Percentiles rank a stretch among this genome's conserved stretches.
phyloP scores from a whole-genome alignment of 2,329 filamentous ascomycete species.

The Pseudocercospora fuligena region DNA sequence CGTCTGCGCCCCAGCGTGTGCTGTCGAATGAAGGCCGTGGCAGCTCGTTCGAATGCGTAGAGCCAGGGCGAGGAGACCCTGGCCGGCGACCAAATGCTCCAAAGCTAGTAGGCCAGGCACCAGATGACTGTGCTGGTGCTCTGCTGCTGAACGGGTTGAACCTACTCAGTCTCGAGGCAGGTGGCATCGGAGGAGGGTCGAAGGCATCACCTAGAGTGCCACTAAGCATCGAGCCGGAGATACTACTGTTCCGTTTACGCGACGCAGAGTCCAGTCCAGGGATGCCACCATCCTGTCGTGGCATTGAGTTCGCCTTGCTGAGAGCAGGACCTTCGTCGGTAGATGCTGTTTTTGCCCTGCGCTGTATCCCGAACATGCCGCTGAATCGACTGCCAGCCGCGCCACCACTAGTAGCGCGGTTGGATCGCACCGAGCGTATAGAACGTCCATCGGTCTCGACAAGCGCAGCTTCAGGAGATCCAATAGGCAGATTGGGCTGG shows the following conservation, averaged over 20 bases:
- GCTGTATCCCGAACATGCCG: constrained; percentile 59
- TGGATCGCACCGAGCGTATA: constrained; percentile 56
- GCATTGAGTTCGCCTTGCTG: constrained; percentile 70
- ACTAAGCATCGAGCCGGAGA: constrained; percentile 54
- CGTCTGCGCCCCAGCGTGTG: constrained; percentile 51
- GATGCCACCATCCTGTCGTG: constrained; percentile 56
- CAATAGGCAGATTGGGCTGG: constrained; percentile 49
- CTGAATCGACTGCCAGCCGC: constrained; percentile 57
- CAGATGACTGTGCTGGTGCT: background rate
- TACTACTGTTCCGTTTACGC: constrained; percentile 58
- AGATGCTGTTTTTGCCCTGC: constrained; percentile 64
- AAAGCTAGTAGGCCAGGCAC: constrained; percentile 49
- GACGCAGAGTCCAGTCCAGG: constrained; percentile 38
- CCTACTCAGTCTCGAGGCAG: constrained; percentile 31
- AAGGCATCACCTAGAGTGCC: constrained; percentile 41
- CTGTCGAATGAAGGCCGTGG: constrained; percentile 80
- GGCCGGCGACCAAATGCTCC: constrained; percentile 39
- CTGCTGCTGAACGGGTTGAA: constrained; percentile 8
- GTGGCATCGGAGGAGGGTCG: constrained; percentile 26
- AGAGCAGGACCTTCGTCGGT: constrained; percentile 69
- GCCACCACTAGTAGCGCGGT: constrained; percentile 47
- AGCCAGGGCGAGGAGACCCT: constrained; percentile 62
- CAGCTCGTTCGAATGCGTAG: constrained; percentile 61
- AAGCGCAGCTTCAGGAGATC: constrained; percentile 44
- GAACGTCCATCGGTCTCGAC: constrained; percentile 53